A percentile compares a stretch with the other conserved stretches of the same genome.
phyloP scores from a whole-genome alignment of 1,284 basidiomycete genomes.

The Trametes sp. region DNA sequence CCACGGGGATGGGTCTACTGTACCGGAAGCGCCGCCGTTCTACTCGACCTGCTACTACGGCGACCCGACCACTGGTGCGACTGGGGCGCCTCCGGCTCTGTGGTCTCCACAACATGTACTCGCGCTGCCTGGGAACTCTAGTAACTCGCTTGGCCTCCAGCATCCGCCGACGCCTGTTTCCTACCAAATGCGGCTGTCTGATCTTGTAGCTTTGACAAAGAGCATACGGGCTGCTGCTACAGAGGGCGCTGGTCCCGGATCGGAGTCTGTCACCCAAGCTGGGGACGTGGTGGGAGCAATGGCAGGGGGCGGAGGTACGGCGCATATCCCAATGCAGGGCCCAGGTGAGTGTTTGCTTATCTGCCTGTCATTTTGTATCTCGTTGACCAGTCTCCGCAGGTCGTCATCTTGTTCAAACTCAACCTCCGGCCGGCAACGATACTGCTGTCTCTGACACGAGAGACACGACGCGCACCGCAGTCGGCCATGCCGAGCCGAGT shows the following conservation, averaged over 20 bases:
- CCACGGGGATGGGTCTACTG: neutral
- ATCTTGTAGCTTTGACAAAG: slow-evolving; percentile 29
- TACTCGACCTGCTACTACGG: slow-evolving; percentile 6
- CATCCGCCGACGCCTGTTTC: slow-evolving; percentile 24
- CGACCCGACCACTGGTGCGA: neutral
- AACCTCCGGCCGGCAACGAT: too few species aligned
- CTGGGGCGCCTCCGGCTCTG: neutral
- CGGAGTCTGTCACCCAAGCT: neutral
- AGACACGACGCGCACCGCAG: too few species aligned
- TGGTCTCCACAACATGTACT: slow-evolving; percentile 9
- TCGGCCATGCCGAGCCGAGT: neutral
- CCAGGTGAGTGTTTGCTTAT: neutral
- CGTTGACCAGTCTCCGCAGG: too few species aligned
- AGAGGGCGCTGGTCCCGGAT: neutral
- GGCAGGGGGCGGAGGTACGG: too few species aligned
- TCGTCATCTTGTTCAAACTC: too few species aligned
- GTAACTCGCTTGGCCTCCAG: neutral
- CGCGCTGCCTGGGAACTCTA: neutral
- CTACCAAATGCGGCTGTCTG: slow-evolving; percentile 29
- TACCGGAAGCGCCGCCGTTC: slow-evolving; percentile 8
- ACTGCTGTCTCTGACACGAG: too few species aligned
- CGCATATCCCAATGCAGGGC: too few species aligned
- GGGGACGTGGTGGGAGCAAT: neutral
- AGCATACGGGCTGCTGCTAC: slow-evolving; percentile 10
- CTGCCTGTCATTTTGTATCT: too few species aligned